These are phyloP conservation scores for Diaporthe aspalathi DNA, from an alignment of 2,329 filamentous ascomycete genomes.

Conservation along the genomic window DNA sequence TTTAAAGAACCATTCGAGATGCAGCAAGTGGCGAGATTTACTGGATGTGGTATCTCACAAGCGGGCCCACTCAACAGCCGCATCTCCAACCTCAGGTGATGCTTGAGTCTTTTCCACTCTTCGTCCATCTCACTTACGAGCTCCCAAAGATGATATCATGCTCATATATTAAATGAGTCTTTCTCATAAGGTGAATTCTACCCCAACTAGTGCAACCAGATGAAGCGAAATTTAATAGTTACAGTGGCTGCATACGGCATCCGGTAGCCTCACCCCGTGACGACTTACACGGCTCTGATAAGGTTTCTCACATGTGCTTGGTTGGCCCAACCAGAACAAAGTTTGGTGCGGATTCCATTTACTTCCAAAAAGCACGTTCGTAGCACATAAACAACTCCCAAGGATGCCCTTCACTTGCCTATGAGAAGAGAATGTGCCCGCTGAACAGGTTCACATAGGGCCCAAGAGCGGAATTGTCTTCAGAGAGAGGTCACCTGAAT, in stretches of 20 bases:
- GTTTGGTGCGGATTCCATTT: neutral
- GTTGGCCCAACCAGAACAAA: neutral
- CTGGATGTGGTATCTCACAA: neutral
- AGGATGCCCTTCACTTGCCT: neutral
- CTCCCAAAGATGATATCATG: no score
- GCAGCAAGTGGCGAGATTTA: neutral
- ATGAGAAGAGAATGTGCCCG: neutral
- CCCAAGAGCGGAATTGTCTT: neutral
- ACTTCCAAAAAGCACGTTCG: neutral
- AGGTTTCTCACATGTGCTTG: neutral
- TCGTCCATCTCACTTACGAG: neutral
- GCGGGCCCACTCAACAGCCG: neutral
- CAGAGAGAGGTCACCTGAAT: no score
- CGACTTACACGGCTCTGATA: neutral
- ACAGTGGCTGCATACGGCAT: neutral
- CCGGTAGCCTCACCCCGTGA: neutral
- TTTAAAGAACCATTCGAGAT: neutral
- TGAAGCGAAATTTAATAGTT: neutral
- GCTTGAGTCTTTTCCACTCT: neutral
- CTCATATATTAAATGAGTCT: neutral
- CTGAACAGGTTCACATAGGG: neutral
- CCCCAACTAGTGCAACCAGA: no score
- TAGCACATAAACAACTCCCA: neutral
- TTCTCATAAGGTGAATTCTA: neutral
- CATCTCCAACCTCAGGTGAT: conserved; percentile 1